Base-by-base conservation (phyloP, 2,329 filamentous ascomycete species). In the Fusarium solani-melongenae region DNA sequence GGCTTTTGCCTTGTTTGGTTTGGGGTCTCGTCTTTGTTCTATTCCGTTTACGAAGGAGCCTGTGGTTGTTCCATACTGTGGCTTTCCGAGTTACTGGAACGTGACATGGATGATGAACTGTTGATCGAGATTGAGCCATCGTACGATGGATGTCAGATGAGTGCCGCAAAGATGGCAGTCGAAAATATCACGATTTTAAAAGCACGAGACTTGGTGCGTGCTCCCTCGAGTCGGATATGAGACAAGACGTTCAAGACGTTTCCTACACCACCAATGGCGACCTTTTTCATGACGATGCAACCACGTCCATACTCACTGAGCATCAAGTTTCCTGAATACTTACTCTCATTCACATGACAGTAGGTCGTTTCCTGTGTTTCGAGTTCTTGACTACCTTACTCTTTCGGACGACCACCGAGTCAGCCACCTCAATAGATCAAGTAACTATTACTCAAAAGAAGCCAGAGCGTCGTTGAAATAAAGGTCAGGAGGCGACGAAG, bases 381-480 rank as follows among this genome's bases (percentile, higher is more conserved):
- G 24, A 29, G 24, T 49, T 15, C 5, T 27, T 49, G 44, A 49
- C 39, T 46, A 64, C 58, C 68, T 70, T 46, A 63, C 62, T 51
- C 3, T 36, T 74, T n/a, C 11, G 65, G 72, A 24, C 36, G 53
- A 27, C 46, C 2, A 24, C 51, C 31, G 53, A 58, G 61, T 57
- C 63, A 71, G 62, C 6, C 44, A 71, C 14, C 10, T 31, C 36
- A 67, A 70, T 72, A 57, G 39, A 64, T 74, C 66, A 74, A 51
- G 69, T 74, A 72, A 69, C 49, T 27, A 17, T 64, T 59, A 22
- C n/a, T 27, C 15, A 62, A 69, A 20, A 10, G n/a, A 56, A 15
- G 36, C 55, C 22, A 68, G 61, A 74, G 62, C 61, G 61, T 73
- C 55, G 71, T 64, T 41, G 38, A 58, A 20, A 27, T 36, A 17